Percentiles rank a stretch among this genome's conserved stretches.
These are phyloP conservation scores for Paramecium sonneborni DNA, from an alignment of 73 alveolate genomes.

Conservation along the genomic window DNA sequence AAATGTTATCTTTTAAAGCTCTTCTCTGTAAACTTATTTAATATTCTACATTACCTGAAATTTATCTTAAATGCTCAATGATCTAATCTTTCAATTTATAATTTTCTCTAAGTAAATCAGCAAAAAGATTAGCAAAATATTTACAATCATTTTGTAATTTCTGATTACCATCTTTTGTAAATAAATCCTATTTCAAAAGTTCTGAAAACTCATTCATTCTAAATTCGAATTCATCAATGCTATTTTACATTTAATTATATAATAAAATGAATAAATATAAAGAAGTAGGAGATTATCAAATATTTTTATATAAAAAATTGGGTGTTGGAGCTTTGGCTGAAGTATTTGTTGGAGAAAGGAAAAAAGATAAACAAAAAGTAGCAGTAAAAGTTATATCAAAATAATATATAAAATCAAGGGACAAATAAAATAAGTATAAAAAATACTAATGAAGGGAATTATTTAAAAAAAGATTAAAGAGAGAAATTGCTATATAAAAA, in stretches of 20 bases:
- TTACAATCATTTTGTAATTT: slow-evolving; percentile 11
- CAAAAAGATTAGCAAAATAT: background rate
- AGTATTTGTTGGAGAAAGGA: background rate
- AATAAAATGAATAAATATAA: background rate
- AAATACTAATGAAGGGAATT: background rate
- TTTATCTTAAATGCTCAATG: background rate
- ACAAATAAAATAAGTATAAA: background rate
- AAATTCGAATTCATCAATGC: slow-evolving; percentile 38
- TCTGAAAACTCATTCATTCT: slow-evolving; percentile 10
- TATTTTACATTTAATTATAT: background rate
- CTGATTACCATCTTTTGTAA: background rate
- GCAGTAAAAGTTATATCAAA: background rate
- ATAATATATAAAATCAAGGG: background rate
- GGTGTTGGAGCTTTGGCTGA: background rate
- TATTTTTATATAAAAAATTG: background rate
- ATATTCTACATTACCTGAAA: slow-evolving; percentile 4
- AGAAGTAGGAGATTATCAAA: background rate
- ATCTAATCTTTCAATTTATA: slow-evolving; percentile 31
- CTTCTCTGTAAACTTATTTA: slow-evolving; percentile 22
- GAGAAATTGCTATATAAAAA: background rate
- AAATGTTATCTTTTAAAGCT: background rate
- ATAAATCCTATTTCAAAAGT: background rate
- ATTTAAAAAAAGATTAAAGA: background rate
- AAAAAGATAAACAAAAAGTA: background rate
- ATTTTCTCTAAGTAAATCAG: slow-evolving; percentile 11